Evolutionary conservation across 164 flowering plant genomes (phyloP).

Genomic region (Piper betle): DNA sequence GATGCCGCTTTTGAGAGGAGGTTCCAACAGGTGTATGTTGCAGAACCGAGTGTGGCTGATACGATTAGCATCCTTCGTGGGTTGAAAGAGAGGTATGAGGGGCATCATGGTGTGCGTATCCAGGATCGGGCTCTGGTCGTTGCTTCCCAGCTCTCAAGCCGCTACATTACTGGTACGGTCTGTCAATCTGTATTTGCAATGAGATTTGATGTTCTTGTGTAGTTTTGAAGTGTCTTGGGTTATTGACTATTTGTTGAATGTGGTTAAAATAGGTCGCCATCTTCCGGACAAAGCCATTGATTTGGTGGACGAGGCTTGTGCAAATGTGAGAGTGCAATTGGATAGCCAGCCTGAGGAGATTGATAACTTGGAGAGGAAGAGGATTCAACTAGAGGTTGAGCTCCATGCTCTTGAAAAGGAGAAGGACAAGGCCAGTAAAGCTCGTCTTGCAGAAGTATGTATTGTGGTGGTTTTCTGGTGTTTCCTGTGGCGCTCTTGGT

Average conservation of each 20-base stretch:
- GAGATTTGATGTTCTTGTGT: not conserved
- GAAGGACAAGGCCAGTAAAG: slow-evolving; percentile 89
- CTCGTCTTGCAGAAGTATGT: slow-evolving; percentile 63
- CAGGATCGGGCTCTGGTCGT: slow-evolving; percentile 66
- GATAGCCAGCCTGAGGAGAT: slow-evolving; percentile 91
- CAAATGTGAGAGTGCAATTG: slow-evolving; percentile 86
- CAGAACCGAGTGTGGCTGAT: slow-evolving; percentile 64
- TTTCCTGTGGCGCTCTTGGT: not conserved
- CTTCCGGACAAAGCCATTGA: slow-evolving; percentile 93
- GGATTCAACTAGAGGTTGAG: slow-evolving; percentile 74
- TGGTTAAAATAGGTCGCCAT: slow-evolving; percentile 37
- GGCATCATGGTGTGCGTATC: slow-evolving; percentile 80
- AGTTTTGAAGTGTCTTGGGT: not conserved
- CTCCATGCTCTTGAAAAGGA: slow-evolving; percentile 83
- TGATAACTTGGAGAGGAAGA: slow-evolving; percentile 69
- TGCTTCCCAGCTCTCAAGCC: slow-evolving; percentile 55
- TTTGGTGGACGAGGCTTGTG: slow-evolving; percentile 89
- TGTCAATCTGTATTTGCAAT: not conserved
- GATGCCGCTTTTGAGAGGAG: slow-evolving; percentile 86
- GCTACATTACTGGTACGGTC: slow-evolving; percentile 59
- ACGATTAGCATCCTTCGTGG: slow-evolving; percentile 75
- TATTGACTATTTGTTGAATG: not conserved
- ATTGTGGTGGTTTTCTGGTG: not conserved
- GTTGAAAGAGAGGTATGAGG: slow-evolving; percentile 62
- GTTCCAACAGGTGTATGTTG: slow-evolving; percentile 77